Conservation (phyloP, 2,329 filamentous ascomycete species). For the Phialophora tarda region DNA sequence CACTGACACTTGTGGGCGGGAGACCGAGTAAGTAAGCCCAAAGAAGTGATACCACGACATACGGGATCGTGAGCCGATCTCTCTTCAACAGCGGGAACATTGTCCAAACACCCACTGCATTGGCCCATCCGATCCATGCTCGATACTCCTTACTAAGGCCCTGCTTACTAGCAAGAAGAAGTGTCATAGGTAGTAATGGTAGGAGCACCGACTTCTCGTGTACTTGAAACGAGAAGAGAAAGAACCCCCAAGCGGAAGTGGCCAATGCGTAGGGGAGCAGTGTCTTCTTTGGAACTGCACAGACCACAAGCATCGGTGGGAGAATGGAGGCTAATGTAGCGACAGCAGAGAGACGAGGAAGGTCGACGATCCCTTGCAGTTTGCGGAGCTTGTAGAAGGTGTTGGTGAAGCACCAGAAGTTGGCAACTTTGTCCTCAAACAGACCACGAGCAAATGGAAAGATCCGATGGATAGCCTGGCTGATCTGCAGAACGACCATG, state of each 20-base stretch:
- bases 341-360: constrained; percentile 76
- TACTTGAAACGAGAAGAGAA: constrained; percentile 96
- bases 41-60: constrained; percentile 79
- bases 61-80: constrained; percentile 83
- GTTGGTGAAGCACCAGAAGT: constrained; percentile 87
- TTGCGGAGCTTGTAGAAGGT: constrained; percentile 81
- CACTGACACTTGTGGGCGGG: constrained; percentile 64
- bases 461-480: constrained; percentile 86
- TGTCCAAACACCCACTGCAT: constrained; percentile 87
- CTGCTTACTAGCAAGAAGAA: constrained; percentile 77
- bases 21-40: constrained; percentile 92
- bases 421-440: constrained; percentile 98
- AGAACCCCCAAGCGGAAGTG: constrained; percentile 92
- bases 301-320: constrained; percentile 78
- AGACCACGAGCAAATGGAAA: constrained; percentile 95
- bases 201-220: constrained; percentile 97
- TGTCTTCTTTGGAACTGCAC: constrained; percentile 76
- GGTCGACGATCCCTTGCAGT: constrained; percentile 67
- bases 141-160: constrained; percentile 77
- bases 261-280: constrained; percentile 81
- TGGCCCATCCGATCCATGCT: constrained; percentile 95
- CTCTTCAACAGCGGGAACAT: constrained; percentile 89
- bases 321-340: constrained; percentile 78
- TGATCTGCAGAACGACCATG: constrained; percentile 75
- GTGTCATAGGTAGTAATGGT: constrained; percentile 89